phyloP scores from a whole-genome alignment of 208 protist species.

The Leishmania amazonensis region DNA sequence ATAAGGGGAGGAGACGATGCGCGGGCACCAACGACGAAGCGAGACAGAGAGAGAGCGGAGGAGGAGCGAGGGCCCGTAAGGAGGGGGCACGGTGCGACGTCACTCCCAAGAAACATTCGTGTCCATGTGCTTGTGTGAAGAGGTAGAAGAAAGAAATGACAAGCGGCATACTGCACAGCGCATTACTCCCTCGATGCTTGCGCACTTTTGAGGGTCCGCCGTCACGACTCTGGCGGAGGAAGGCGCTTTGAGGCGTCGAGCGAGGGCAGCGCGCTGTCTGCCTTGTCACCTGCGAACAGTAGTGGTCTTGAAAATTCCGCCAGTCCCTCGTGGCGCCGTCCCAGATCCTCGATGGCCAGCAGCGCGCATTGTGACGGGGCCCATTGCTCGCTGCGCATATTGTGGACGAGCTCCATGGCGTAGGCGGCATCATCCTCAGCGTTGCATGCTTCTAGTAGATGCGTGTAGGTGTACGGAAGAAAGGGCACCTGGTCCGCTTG shows the following conservation, averaged over 20 bases:
- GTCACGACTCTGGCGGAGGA: background rate
- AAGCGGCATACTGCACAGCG: background rate
- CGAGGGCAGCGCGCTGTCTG: background rate
- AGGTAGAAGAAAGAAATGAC: background rate
- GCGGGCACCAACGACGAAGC: background rate
- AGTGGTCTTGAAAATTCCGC: conserved; percentile 10
- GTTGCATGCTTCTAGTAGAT: conserved; percentile 63
- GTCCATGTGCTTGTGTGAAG: background rate
- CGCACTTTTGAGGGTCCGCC: background rate
- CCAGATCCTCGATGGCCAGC: conserved; percentile 36
- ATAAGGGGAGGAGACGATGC: background rate
- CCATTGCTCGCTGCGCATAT: conserved; percentile 71
- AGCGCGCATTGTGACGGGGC: conserved; percentile 30
- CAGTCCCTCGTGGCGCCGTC: conserved; percentile 28
- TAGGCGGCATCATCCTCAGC: conserved; percentile 45
- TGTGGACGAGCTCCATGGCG: conserved; percentile 53
- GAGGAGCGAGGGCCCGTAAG: background rate
- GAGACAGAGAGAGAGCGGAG: background rate
- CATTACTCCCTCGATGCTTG: background rate
- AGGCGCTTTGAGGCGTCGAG: conserved; percentile 6
- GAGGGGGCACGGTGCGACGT: background rate
- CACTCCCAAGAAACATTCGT: background rate
- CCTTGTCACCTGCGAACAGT: conserved; percentile 7
- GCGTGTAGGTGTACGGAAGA: conserved; percentile 70
- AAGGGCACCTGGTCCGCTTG: conserved; percentile 57